A percentile compares a stretch with the other conserved stretches of the same genome.
These are phyloP conservation scores for Apophysomyces sp. DNA, from an alignment of 371 early-diverging fungal species.

Conservation along the genomic window DNA sequence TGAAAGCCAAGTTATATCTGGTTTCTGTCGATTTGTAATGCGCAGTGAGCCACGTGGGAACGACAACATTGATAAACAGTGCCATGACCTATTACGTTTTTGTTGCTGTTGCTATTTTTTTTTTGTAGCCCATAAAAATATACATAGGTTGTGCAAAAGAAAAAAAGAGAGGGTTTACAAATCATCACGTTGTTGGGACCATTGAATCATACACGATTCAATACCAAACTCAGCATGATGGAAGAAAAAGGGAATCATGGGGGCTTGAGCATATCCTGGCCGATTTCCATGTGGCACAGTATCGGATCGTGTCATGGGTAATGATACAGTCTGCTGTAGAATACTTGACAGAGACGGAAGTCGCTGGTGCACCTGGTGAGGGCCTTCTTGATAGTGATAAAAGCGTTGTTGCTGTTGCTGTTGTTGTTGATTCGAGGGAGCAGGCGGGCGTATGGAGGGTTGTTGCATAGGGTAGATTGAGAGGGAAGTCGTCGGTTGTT, in stretches of 20 bases:
- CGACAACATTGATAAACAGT: not conserved
- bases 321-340: not conserved
- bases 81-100: not conserved
- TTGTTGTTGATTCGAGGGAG: not conserved
- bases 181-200: not conserved
- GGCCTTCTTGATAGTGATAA: not conserved
- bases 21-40: too few species aligned
- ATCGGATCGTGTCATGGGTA: not conserved
- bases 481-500: constrained; percentile 9
- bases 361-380: not conserved
- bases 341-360: constrained; percentile 11
- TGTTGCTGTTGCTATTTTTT: not conserved
- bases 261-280: constrained; percentile 3
- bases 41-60: not conserved
- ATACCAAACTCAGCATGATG: constrained; percentile 31
- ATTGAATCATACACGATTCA: constrained; percentile 20
- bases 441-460: not conserved
- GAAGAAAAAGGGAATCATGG: constrained; percentile 25
- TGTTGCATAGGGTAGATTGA: not conserved
- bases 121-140: too few species aligned
- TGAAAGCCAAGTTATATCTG: too few species aligned
- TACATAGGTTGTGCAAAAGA: too few species aligned
- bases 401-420: not conserved
- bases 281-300: not conserved
- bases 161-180: too few species aligned